phyloP scores from a whole-genome alignment of 768 basidiomycete species.

The Trametes maxima region DNA sequence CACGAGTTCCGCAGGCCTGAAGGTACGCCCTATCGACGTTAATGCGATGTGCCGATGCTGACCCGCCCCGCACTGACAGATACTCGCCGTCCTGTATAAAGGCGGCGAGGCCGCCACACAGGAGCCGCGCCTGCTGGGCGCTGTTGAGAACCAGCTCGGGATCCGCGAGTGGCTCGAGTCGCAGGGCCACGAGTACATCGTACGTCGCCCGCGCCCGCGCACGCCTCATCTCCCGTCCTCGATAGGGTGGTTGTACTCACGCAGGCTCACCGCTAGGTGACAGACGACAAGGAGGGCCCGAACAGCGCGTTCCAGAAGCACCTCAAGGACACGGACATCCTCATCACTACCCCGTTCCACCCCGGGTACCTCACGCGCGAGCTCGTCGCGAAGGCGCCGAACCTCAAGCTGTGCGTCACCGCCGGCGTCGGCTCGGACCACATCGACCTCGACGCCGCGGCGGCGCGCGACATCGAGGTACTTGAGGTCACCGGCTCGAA shows the following conservation, averaged over 20 bases:
- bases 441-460: constrained; percentile 87
- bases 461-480: constrained; percentile 74
- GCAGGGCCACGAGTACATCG: constrained; percentile 77
- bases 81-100: constrained; percentile 75
- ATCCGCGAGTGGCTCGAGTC: constrained; percentile 68
- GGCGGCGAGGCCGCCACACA: constrained; percentile 65
- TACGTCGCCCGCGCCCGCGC: constrained; percentile 34
- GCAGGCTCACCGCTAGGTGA: constrained; percentile 48
- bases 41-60: background rate
- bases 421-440: constrained; percentile 92
- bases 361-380: constrained; percentile 82
- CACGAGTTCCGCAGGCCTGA: constrained; percentile 13
- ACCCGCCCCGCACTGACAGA: constrained; percentile 28
- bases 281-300: constrained; percentile 84
- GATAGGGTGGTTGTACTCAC: background rate
- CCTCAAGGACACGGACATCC: constrained; percentile 74
- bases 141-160: constrained; percentile 85
- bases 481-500: constrained; percentile 80
- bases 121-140: constrained; percentile 78
- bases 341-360: constrained; percentile 87
- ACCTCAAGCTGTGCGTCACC: constrained; percentile 87
- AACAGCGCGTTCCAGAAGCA: constrained; percentile 83
- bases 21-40: constrained; percentile 1
- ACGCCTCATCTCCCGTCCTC: background rate
- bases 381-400: constrained; percentile 77